Evolutionary conservation across 2,329 filamentous ascomycete genomes (phyloP), one percentile per base, ranked within the genome.

Genomic region (Cladosporium sp.): DNA sequence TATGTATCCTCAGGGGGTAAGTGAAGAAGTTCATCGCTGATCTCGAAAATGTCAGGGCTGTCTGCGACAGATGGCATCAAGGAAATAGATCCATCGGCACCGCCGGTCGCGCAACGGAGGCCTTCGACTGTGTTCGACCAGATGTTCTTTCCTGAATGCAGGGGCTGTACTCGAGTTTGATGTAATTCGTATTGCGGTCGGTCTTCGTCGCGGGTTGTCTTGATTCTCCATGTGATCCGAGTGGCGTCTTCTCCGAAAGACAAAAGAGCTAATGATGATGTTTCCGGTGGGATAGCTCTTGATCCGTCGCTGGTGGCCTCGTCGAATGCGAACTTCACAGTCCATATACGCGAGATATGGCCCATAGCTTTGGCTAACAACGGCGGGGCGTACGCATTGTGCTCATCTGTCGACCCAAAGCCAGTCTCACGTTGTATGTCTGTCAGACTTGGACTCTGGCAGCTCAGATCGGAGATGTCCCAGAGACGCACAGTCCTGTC

Each of bases 281-380:
- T 9, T 18, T 2, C 13, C 7, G 32, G 32, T n/a, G 3, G 4
- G 22, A 4, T 5, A 27, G 22, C 22, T 27, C 22, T 27, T 3
- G 12, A 18, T 11, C 12, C n/a, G 5, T 36, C 32, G 27, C 15
- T 45, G 20, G 13, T 34, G 13, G 13, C 11, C 8, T 34, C 18
- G 7, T 24, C 37, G 3, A 19, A 19, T 12, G 22, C 43, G 57
- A 96, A 93, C 49, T 80, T 78, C 7, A 96, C 82, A 40, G 83
- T 80, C 93, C 93, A 99, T 57, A 99, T 95, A 52, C 93, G 82
- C 7, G 92, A 95, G 3, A 80, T 71, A 68, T 99, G 93, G 0
- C 87, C 92, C 86, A 93, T 96, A 2, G 79, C 84, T 39, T 84
- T 81, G 0, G 88, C 87, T 12, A 95, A 61, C 37, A 59, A 58